A percentile compares a stretch with the other conserved stretches of the same genome.
Conservation (phyloP, 148 eudicot genomes). For the Rhododendron henanense region DNA sequence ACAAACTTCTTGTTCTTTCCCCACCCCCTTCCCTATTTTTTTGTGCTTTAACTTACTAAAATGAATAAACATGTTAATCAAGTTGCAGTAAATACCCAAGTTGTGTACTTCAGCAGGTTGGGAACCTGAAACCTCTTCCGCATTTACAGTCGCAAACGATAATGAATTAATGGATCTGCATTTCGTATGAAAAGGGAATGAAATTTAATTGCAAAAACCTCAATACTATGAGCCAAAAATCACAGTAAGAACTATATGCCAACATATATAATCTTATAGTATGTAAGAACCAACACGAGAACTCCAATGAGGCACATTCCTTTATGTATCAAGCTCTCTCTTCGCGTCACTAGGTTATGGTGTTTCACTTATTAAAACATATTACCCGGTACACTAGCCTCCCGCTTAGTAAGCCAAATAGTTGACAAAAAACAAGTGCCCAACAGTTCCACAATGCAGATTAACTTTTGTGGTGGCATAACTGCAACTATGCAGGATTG, state of each 20-base stretch:
- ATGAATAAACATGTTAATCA: background rate
- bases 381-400: background rate
- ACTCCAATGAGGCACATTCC: background rate
- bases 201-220: background rate
- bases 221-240: background rate
- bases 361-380: background rate
- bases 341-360: background rate
- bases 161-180: constrained; percentile 64
- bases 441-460: background rate
- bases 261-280: background rate
- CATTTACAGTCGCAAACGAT: constrained; percentile 74
- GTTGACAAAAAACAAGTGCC: background rate
- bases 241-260: background rate
- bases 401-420: background rate
- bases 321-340: background rate
- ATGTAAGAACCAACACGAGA: background rate
- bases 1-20: background rate
- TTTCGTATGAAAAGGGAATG: background rate
- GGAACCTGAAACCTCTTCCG: constrained; percentile 74
- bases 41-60: background rate
- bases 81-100: constrained; percentile 47
- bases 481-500: background rate
- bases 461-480: background rate
- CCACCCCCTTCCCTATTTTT: background rate
- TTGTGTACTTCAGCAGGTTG: constrained; percentile 89